Evolutionary conservation across 2,329 filamentous ascomycete genomes (phyloP).

Genomic region (Microdochium bolleyi): DNA sequence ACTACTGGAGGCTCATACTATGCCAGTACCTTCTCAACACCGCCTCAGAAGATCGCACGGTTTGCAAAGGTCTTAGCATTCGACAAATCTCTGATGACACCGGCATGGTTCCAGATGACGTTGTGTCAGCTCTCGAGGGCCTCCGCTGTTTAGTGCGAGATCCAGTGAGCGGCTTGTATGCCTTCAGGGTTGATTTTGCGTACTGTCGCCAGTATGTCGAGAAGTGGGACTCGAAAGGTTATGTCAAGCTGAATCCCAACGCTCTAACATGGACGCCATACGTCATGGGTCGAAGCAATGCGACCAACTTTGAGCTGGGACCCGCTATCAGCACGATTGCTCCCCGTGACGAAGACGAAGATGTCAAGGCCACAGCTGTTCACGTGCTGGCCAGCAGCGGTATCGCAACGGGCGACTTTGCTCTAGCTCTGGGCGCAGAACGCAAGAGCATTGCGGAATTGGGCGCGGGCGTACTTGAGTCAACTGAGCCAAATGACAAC

Average conservation of each 20-base stretch:
- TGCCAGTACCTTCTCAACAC: conserved; percentile 72
- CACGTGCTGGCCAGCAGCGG: conserved; percentile 19
- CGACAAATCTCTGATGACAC: conserved; percentile 76
- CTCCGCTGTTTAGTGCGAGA: conserved; percentile 84
- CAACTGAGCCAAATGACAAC: conserved; percentile 28
- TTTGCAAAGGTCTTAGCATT: conserved; percentile 47
- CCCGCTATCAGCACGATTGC: conserved; percentile 80
- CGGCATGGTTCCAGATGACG: conserved; percentile 92
- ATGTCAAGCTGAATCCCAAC: conserved; percentile 74
- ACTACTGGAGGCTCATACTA: conserved; percentile 89
- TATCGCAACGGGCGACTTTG: conserved; percentile 21
- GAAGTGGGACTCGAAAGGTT: conserved; percentile 83
- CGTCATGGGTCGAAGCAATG: conserved; percentile 83
- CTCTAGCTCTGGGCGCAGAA: neutral
- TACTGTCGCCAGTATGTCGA: conserved; percentile 84
- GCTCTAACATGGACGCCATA: conserved; percentile 93
- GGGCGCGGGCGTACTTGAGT: conserved; percentile 24
- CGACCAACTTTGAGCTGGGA: conserved; percentile 74
- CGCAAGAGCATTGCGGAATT: neutral
- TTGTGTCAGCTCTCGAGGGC: conserved; percentile 87
- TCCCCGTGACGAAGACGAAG: conserved; percentile 68
- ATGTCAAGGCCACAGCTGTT: conserved; percentile 21
- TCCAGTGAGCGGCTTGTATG: conserved; percentile 80
- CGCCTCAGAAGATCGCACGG: conserved; percentile 26
- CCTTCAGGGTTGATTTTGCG: conserved; percentile 74